Percentiles rank a stretch among this genome's conserved stretches.
These are phyloP conservation scores for Fusarium camptoceras DNA, from an alignment of 2,329 filamentous ascomycete genomes.

Conservation along the genomic window DNA sequence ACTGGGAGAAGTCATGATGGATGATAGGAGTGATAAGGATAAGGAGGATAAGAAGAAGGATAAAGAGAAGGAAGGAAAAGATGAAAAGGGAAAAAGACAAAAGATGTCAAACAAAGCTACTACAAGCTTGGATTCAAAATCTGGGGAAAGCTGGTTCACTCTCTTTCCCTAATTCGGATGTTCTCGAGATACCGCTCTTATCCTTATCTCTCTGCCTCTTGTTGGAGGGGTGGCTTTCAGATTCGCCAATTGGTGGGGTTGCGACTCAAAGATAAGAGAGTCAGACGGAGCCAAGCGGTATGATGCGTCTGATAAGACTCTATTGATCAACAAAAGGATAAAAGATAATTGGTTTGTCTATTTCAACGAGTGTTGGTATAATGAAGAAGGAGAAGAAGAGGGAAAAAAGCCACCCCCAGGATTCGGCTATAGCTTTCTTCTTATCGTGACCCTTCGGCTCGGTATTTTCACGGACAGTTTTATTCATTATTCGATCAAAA, in stretches of 20 bases:
- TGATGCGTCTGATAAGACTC: conserved; percentile 25
- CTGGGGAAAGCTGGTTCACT: conserved; percentile 24
- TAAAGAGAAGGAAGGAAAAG: conserved; percentile 4
- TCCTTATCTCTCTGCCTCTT: conserved; percentile 41
- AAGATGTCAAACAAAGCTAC: conserved; percentile 12
- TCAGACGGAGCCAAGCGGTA: conserved; percentile 1
- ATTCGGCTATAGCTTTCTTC: conserved; percentile 26
- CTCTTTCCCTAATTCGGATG: conserved; percentile 7
- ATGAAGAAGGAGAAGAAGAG: background rate
- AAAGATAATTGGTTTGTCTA: background rate
- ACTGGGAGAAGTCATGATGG: conserved; percentile 50
- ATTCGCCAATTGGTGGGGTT: conserved; percentile 42
- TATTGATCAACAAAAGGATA: conserved; percentile 14
- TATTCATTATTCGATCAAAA: conserved; percentile 37
- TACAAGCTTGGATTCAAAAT: conserved; percentile 26
- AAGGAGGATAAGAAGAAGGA: background rate
- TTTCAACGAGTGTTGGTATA: conserved; percentile 30
- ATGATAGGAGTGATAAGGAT: background rate
- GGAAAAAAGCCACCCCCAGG: conserved; percentile 19
- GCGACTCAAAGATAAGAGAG: conserved; percentile 39
- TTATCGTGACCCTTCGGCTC: conserved; percentile 28
- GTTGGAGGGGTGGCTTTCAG: conserved; percentile 17
- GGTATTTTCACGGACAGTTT: conserved; percentile 11
- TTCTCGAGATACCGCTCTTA: conserved; percentile 22
- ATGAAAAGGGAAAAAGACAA: conserved; percentile 9